Evolutionary conservation across 257 asterid genomes (phyloP), one percentile per base, ranked within the genome.

Genomic region (Solanum virginianum): DNA sequence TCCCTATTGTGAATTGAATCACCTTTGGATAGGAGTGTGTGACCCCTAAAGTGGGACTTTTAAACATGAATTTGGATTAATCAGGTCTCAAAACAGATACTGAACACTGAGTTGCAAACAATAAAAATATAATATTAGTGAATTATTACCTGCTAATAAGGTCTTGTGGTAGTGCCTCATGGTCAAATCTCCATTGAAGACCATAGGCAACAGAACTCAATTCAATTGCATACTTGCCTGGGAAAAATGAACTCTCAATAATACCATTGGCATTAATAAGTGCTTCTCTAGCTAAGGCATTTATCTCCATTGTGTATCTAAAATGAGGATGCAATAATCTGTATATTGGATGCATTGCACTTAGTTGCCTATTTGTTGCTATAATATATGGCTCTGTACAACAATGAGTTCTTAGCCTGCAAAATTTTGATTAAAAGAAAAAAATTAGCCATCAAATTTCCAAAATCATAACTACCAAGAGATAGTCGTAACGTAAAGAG

Each of bases 281-380:
- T 2, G 84, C 86, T 56, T 41, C 80, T 13, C 99, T 97, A 18
- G 97, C 99, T 85, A 93, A 83, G 6, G 95, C 94, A 32, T 95
- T 95, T 45, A 95, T 95, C 90, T 93, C 96, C 98, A 95, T 93
- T n/a, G 99, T 95, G 93, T 92, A 95, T 6, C 98, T 91, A 5
- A 94, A 85, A 81, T 93, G 98, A 72, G 99, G 99, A 51, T 90
- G 94, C 81, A 95, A 56, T n/a, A 94, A 87, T 85, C 95, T 88
- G 74, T 91, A 85, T 12, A 95, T 93, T 0, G 98, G 99, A 84
- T 95, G 99, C 96, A 94, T 87, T 39, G 92, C 90, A 15, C 99
- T 94, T 4, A 95, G 86, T 70, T 94, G 98, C 72, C 99, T 86
- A 74, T 91, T 88, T 16, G 90, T 60, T 3, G 99, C 98, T 3